phyloP scores from a whole-genome alignment of 495 filamentous ascomycete genomes.

The Durotheca rogersii region DNA sequence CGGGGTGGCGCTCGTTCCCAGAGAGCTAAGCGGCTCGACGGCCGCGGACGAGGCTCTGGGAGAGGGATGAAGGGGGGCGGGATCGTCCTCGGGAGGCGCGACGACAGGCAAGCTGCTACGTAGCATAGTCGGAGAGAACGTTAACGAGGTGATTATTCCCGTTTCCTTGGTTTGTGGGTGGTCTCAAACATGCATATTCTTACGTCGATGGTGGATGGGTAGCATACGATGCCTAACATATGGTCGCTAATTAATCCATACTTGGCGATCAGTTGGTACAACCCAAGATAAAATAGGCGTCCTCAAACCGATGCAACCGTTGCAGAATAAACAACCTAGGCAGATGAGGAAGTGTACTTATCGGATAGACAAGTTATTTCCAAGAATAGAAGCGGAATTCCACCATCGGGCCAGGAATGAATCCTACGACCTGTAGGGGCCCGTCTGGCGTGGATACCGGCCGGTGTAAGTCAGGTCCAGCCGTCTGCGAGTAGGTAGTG shows the following conservation, averaged over 20 bases:
- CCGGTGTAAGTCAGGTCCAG: slow-evolving; percentile 10
- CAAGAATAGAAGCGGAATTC: slow-evolving; percentile 30
- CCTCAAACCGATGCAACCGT: slow-evolving; percentile 24
- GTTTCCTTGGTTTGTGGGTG: neutral
- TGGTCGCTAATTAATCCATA: neutral
- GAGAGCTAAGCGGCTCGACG: too few relatives aligned
- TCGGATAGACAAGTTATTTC: slow-evolving; percentile 7
- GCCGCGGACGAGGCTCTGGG: too few relatives aligned
- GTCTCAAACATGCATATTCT: too few relatives aligned
- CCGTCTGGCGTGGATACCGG: slow-evolving; percentile 10
- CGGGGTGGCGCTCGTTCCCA: too few relatives aligned
- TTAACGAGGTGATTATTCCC: neutral
- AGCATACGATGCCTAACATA: too few relatives aligned
- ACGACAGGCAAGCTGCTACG: too few relatives aligned
- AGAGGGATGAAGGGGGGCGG: too few relatives aligned
- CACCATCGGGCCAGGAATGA: slow-evolving; percentile 13
- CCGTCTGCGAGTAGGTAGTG: too few relatives aligned
- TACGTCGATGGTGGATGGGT: too few relatives aligned
- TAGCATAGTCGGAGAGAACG: neutral
- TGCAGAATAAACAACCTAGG: slow-evolving; percentile 20
- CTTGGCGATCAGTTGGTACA: neutral
- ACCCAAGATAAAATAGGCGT: slow-evolving; percentile 1
- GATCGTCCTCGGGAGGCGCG: too few relatives aligned
- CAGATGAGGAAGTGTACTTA: slow-evolving; percentile 17
- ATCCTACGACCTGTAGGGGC: slow-evolving; percentile 19